phyloP scores from a whole-genome alignment of 352 stramenopile species.

The Pythium angustatum region DNA sequence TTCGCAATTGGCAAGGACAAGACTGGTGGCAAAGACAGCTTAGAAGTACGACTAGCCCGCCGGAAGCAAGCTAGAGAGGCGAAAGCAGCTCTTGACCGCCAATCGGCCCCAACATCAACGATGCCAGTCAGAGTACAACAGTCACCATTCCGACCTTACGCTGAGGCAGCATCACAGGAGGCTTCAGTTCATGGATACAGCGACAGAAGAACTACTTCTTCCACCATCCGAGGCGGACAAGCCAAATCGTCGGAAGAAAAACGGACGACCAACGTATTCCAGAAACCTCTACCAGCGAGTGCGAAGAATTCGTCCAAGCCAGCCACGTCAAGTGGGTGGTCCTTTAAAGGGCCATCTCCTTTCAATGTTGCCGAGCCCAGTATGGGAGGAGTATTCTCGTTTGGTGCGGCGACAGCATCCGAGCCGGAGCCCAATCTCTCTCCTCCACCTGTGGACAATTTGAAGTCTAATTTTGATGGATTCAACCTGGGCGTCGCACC shows the following conservation, averaged over 20 bases:
- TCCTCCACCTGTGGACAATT: conserved; percentile 24
- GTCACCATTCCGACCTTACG: conserved; percentile 6
- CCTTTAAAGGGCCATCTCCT: neutral
- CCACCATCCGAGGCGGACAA: neutral
- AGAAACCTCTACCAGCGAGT: conserved; percentile 4
- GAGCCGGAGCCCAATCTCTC: conserved; percentile 13
- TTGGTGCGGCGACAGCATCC: neutral
- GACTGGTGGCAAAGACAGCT: neutral
- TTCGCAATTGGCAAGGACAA: conserved; percentile 1
- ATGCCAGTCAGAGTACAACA: conserved; percentile 12
- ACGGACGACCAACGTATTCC: conserved; percentile 28
- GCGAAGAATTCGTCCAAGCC: neutral
- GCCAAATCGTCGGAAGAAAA: no score
- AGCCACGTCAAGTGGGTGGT: neutral
- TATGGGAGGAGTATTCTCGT: conserved; percentile 17
- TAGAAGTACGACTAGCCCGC: conserved; percentile 17
- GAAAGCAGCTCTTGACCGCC: neutral
- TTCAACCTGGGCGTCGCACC: conserved; percentile 26
- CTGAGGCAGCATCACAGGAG: neutral
- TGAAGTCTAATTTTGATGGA: conserved; percentile 34
- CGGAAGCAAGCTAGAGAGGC: conserved; percentile 21
- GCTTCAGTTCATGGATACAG: neutral
- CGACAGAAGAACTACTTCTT: neutral
- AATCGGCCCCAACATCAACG: neutral
- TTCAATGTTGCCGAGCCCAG: neutral